Evolutionary conservation across 2,329 filamentous ascomycete genomes (phyloP), one percentile per base, ranked within the genome.

Genomic region (Talaromyces rugulosus): DNA sequence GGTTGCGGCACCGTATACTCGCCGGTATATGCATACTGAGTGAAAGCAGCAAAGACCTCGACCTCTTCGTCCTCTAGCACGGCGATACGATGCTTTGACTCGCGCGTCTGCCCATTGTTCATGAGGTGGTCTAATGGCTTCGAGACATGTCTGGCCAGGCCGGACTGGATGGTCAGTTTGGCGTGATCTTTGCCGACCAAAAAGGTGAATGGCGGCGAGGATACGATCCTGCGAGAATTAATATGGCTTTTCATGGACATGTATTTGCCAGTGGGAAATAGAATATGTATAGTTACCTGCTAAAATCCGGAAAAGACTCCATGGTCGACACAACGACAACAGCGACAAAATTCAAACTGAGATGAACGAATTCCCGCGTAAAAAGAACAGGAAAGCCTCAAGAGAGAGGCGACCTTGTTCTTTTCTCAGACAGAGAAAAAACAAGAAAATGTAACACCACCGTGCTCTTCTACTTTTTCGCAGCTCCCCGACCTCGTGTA

Each of bases 11-110:
- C 74, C 11, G 66, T 73, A 63, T 82, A 83, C 58, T 81, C 73
- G 9, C 80, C 78, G 0, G 77, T 81, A 62, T 83, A 83, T 12
- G 79, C 79, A 72, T 78, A 82, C 64, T 83, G 76, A 63, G 75
- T 78, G 65, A 83, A 82, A 1, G 75, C 76, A 31, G 78, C 71
- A 62, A 83, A 82, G 1, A 80, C 82, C 52, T 78, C 75, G 12
- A 80, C 79, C 62, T 82, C 78, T 55, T 80, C 74, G 4, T 82
- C 78, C 57, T 80, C 77, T 62, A 80, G 65, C 18, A 78, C 72
- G 12, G 75, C 78, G 34, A 77, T 74, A 11, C 74, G 72, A 50
- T 77, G 74, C 42, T 72, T 74, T 3, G 79, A 78, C 64, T 82
- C 80, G 42, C 75, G 74, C 57, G 79, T 80, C 28, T 76, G 70